Evolutionary conservation across 441 rosid genomes (phyloP).

Genomic region (Bruguiera hainesii): DNA sequence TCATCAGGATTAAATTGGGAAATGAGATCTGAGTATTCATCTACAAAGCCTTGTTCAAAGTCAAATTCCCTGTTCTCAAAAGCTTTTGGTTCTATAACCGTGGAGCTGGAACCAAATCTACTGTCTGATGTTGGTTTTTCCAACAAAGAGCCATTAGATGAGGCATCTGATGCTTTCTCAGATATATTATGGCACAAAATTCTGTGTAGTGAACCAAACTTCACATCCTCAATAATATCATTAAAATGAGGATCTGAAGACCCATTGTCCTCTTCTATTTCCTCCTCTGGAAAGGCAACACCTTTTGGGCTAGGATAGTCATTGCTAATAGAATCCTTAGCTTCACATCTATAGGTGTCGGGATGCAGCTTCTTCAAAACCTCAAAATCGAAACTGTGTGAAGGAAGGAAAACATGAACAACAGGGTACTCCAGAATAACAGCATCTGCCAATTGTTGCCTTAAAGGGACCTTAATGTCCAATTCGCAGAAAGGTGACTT

Average conservation of each 20-base stretch:
- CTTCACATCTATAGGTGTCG: conserved; percentile 21
- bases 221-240: conserved; percentile 38
- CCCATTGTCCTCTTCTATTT: conserved; percentile 43
- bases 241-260: conserved; percentile 39
- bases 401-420: conserved; percentile 75
- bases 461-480: conserved; percentile 52
- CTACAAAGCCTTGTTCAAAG: conserved; percentile 63
- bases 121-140: conserved; percentile 15
- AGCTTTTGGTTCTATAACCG: conserved; percentile 11
- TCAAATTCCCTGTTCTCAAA: conserved; percentile 44
- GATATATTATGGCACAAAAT: conserved; percentile 13
- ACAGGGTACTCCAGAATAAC: conserved; percentile 73
- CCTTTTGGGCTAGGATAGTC: conserved; percentile 36
- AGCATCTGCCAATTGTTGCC: conserved; percentile 53
- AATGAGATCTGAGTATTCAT: conserved; percentile 59
- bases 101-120: conserved; percentile 12
- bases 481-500: conserved; percentile 60
- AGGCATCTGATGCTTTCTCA: conserved; percentile 18
- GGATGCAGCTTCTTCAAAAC: conserved; percentile 35
- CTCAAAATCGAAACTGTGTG: conserved; percentile 53
- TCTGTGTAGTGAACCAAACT: conserved; percentile 25
- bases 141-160: conserved; percentile 20
- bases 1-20: conserved; percentile 61
- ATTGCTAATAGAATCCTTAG: conserved; percentile 23
- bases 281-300: conserved; percentile 57